Base-by-base conservation (phyloP, 2,329 filamentous ascomycete genomes). In the Tothia fuscella region DNA sequence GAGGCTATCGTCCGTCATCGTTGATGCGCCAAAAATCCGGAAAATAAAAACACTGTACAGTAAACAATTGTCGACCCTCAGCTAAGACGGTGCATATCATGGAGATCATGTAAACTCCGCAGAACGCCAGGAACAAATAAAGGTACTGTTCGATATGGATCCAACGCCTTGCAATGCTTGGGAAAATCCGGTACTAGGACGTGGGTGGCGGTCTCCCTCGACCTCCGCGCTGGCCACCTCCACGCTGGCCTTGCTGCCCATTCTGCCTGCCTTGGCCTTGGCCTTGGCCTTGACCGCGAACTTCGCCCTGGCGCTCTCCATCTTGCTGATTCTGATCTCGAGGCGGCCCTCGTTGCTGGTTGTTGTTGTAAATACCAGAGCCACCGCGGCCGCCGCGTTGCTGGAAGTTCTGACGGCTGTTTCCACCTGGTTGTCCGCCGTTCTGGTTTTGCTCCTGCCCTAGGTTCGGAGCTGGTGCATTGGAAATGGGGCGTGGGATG, bases 401-500 rank as follows among this genome's bases (percentile, higher is more conserved):
- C 16, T 24, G 29, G 9, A 7, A 7, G 20, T 16, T 16, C 5
- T 22, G 19, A 17, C 30, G 39, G 9, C 29, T n/a, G 21, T 17
- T 24, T 17, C 39, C 39, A 33, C 25, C 26, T 16, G 39, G 31
- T 13, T 38, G 32, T 19, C 29, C 32, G 6, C 21, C 20, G 6
- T 24, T 24, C 10, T 17, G 25, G 35, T 42, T 35, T 21, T 35
- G 29, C 25, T 31, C 29, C 20, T 41, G 39, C 22, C 21, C 10
- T 12, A 21, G 9, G 22, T 20, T 20, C 22, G 38, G 39, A 7
- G 20, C n/a, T 4, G 63, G 61, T 19, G 70, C 61, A 57, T 70
- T 76, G 42, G 74, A 71, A 47, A 80, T 74, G 3, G 91, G 91
- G 25, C 88, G 79, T 38, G 93, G 91, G 53, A 98, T 96, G 44